Conservation (phyloP, 306 rosid genomes). For the Aeschynomene evenia region DNA sequence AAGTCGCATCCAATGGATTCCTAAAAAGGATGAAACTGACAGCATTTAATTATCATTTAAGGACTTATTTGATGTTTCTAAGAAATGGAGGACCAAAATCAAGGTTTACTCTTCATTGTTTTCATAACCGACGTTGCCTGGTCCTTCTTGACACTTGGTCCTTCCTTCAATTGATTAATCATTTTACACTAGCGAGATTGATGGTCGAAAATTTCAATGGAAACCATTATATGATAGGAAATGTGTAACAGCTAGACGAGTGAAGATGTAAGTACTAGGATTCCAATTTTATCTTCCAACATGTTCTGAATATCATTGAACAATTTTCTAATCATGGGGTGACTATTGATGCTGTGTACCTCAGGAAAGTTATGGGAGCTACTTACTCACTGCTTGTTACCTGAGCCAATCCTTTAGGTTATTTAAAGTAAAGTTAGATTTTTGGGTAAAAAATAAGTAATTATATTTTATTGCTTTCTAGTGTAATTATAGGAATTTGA, state of each 20-base stretch:
- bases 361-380: conserved; percentile 19
- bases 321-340: conserved; percentile 20
- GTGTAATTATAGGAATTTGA: no score
- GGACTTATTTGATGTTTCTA: conserved; percentile 10
- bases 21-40: conserved; percentile 13
- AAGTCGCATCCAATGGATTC: conserved; percentile 5
- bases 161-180: conserved; percentile 2
- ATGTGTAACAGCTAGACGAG: background rate
- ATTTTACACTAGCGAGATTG: conserved; percentile 14
- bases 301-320: background rate
- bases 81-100: conserved; percentile 9
- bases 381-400: conserved; percentile 24
- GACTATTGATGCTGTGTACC: background rate
- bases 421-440: background rate
- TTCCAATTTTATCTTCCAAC: conserved; percentile 5
- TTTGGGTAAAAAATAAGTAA: background rate
- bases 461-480: background rate
- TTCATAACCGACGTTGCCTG: conserved; percentile 1
- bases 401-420: conserved; percentile 17
- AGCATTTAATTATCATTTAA: background rate
- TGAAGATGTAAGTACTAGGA: conserved; percentile 14
- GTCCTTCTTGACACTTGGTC: background rate
- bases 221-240: conserved; percentile 3
- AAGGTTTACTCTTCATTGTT: background rate
- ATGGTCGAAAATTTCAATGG: conserved; percentile 2